phyloP scores from a whole-genome alignment of 2,329 filamentous ascomycete species.

The Lachnellula subtilissima region DNA sequence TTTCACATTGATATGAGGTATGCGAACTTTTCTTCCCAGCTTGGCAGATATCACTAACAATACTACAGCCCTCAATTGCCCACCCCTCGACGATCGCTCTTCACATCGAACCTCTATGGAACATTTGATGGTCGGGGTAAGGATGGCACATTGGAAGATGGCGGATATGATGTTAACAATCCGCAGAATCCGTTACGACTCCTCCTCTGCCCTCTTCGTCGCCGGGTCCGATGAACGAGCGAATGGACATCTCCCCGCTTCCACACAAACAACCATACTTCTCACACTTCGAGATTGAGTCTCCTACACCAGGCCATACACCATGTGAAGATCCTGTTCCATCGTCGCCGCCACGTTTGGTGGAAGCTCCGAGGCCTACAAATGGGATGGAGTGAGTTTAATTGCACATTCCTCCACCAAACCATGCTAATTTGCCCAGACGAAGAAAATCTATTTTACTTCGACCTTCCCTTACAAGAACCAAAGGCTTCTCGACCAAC shows the following conservation, averaged over 20 bases:
- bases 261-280: slow-evolving; percentile 76
- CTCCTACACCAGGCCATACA: slow-evolving; percentile 60
- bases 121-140: slow-evolving; percentile 42
- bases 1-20: slow-evolving; percentile 95
- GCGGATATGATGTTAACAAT: slow-evolving; percentile 31
- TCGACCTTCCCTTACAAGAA: slow-evolving; percentile 68
- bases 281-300: slow-evolving; percentile 62
- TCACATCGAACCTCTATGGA: slow-evolving; percentile 65
- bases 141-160: slow-evolving; percentile 32
- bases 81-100: slow-evolving; percentile 79
- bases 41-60: slow-evolving; percentile 8
- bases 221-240: slow-evolving; percentile 64
- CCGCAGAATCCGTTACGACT: slow-evolving; percentile 69
- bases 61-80: slow-evolving; percentile 67
- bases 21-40: slow-evolving; percentile 21
- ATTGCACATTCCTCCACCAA: slow-evolving; percentile 18
- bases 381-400: slow-evolving; percentile 49
- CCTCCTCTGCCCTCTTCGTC: slow-evolving; percentile 83
- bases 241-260: slow-evolving; percentile 91
- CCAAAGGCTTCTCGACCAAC: slow-evolving; percentile 70
- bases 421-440: slow-evolving; percentile 37
- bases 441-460: slow-evolving; percentile 64
- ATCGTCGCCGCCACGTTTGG: slow-evolving; percentile 49
- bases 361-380: slow-evolving; percentile 45
- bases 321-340: slow-evolving; percentile 44